These are phyloP conservation scores for Nannizziopsis arthrosporioides DNA, from an alignment of 2,329 filamentous ascomycete species.

Conservation along the genomic window DNA sequence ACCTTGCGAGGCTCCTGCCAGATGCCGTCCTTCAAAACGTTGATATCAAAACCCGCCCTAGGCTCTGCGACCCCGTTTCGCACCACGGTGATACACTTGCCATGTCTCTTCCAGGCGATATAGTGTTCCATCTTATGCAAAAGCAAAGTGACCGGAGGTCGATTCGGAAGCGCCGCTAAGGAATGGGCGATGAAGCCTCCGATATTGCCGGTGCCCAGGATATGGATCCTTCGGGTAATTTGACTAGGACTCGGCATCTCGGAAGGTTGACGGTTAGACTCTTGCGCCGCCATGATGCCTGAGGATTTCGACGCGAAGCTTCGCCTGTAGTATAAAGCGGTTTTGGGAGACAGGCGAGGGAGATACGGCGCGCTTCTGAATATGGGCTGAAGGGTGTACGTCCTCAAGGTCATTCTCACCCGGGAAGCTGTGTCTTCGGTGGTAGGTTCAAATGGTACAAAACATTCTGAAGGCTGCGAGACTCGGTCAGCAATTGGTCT, in stretches of 20 bases:
- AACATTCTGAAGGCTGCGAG: too few species aligned
- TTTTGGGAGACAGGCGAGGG: background rate
- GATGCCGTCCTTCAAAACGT: slow-evolving; percentile 26
- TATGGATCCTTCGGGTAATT: slow-evolving; percentile 48
- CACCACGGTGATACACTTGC: slow-evolving; percentile 25
- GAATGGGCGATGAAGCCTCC: slow-evolving; percentile 67
- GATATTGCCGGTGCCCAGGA: slow-evolving; percentile 71
- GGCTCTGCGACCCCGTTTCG: slow-evolving; percentile 33
- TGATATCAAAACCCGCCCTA: slow-evolving; percentile 35
- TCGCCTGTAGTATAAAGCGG: background rate
- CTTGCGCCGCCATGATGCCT: slow-evolving; percentile 1
- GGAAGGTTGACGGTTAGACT: background rate
- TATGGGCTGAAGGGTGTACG: background rate
- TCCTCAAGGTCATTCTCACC: background rate
- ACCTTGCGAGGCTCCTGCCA: slow-evolving; percentile 25
- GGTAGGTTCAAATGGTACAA: too few species aligned
- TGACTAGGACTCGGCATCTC: background rate
- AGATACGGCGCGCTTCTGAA: background rate
- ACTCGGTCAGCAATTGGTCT: too few species aligned
- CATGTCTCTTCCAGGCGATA: slow-evolving; percentile 24
- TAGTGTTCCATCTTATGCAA: slow-evolving; percentile 46
- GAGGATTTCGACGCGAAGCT: background rate
- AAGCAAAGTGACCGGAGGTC: slow-evolving; percentile 67
- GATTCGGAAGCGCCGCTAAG: slow-evolving; percentile 45
- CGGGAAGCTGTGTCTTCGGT: too few species aligned